Evolutionary conservation across 306 rosid genomes (phyloP).

Genomic region (Glycine latifolia): DNA sequence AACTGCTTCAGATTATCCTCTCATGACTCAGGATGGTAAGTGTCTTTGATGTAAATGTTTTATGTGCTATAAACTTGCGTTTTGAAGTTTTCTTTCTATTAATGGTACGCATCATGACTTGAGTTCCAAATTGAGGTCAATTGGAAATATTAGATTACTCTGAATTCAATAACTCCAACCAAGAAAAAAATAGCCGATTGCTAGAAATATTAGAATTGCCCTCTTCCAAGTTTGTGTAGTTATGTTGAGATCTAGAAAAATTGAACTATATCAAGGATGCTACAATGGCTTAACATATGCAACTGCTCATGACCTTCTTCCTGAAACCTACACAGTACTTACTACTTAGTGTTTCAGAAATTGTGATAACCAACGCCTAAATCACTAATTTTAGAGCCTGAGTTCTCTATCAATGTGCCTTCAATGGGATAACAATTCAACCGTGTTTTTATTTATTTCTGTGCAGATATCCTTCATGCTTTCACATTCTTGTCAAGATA

Average conservation of each 20-base stretch:
- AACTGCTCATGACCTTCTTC: constrained; percentile 11
- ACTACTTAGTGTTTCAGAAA: background rate
- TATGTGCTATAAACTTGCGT: background rate
- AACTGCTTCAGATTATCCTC: constrained; percentile 78
- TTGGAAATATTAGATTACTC: constrained; percentile 8
- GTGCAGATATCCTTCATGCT: constrained; percentile 77
- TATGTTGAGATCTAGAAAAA: constrained; percentile 16
- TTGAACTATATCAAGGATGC: background rate
- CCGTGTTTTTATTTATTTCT: constrained; percentile 10
- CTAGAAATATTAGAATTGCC: constrained; percentile 36
- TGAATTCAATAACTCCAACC: constrained; percentile 20
- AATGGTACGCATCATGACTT: background rate
- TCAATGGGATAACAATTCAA: constrained; percentile 3
- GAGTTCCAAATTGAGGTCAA: constrained; percentile 15
- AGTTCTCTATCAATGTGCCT: background rate
- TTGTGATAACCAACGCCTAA: constrained; percentile 15
- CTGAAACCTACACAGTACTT: background rate
- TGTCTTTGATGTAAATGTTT: background rate
- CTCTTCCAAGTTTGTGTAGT: constrained; percentile 13
- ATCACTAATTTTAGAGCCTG: background rate
- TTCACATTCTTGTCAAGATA: constrained; percentile 65
- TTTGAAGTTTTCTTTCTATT: constrained; percentile 14
- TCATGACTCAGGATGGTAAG: constrained; percentile 77
- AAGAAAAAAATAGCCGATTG: constrained; percentile 3
- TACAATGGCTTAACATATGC: background rate